A percentile compares a stretch with the other conserved stretches of the same genome.
phyloP scores from a whole-genome alignment of 2,329 filamentous ascomycete species.

The Colletotrichum scovillei region DNA sequence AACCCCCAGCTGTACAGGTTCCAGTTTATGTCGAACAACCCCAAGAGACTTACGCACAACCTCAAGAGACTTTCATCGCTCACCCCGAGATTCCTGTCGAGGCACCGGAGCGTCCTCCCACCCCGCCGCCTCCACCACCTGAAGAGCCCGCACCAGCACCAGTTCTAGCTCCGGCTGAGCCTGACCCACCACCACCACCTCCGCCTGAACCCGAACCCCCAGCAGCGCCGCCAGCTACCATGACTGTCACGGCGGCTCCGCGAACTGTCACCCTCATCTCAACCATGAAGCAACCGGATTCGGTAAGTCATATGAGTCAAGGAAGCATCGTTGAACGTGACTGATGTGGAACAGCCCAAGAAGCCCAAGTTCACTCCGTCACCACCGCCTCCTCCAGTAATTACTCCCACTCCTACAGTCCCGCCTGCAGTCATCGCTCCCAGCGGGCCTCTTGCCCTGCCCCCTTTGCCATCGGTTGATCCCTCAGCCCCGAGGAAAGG shows the following conservation, averaged over 20 bases:
- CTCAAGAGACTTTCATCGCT: not conserved
- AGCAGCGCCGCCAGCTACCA: constrained; percentile 19
- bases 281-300: constrained; percentile 17
- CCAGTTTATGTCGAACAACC: not conserved
- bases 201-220: not conserved
- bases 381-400: not conserved
- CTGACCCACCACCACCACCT: constrained; percentile 12
- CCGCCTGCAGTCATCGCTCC: not conserved
- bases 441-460: not conserved
- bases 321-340: not conserved
- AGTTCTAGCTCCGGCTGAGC: constrained; percentile 26
- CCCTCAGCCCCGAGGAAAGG: constrained; percentile 32
- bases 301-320: not conserved
- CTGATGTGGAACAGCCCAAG: constrained; percentile 10
- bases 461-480: constrained; percentile 26
- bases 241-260: constrained; percentile 25
- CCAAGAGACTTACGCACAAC: not conserved
- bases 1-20: not conserved
- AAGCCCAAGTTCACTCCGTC: constrained; percentile 4
- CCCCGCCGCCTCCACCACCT: constrained; percentile 6
- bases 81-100: not conserved
- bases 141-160: constrained; percentile 17
- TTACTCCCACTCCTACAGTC: not conserved
- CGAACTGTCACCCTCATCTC: constrained; percentile 25
- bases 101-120: constrained; percentile 1